Base-by-base conservation (phyloP, 768 basidiomycete species). In the Russula olivacea region DNA sequence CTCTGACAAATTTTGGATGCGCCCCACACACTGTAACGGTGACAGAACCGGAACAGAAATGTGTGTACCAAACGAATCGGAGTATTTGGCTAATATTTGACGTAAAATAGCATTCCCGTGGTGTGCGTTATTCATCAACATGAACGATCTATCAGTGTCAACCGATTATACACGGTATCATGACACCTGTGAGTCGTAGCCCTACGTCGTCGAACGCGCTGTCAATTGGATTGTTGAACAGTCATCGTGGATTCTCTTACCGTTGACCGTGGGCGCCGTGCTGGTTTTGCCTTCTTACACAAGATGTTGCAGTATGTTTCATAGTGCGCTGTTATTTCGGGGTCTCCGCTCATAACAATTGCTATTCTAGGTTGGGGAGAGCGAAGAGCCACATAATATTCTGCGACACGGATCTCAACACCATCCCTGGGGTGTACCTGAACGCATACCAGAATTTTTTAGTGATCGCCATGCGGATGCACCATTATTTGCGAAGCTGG, bases 401-500 rank as follows among this genome's bases (percentile, higher is more conserved):
- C 75, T 85, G 80, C 55, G 95, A 98, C 71, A 80, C 81, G 5
- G 70, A 72, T 15, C 77, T 96, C 64, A 97, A 95, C 72, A 74
- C 82, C 9, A 67, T 74, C 19, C 69, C 79, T 47, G 80, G 79
- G 1, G 83, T 93, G 11, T 83, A 89, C 72, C 72, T 84, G 58
- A 99, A 98, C 73, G 79, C 96, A 14, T 97, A 93, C 72, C 89
- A 93, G 71, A 90, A 87, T 69, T 88, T 94, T 70, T 73, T 91
- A 34, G 73, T 97, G 48, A 80, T 85, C 3, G 91, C 89, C 0
- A 86, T 93, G 79, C 96, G 91, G 75, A 88, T 93, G 81, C 85
- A 91, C 63, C 80, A 82, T 57, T 97, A 98, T 71, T 75, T 98
- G 38, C 78, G 80, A 40, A 79, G 80, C 56, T 88, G 84, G 84